Conservation (phyloP, 2,329 filamentous ascomycete species). For the Corinectria fuckeliana region DNA sequence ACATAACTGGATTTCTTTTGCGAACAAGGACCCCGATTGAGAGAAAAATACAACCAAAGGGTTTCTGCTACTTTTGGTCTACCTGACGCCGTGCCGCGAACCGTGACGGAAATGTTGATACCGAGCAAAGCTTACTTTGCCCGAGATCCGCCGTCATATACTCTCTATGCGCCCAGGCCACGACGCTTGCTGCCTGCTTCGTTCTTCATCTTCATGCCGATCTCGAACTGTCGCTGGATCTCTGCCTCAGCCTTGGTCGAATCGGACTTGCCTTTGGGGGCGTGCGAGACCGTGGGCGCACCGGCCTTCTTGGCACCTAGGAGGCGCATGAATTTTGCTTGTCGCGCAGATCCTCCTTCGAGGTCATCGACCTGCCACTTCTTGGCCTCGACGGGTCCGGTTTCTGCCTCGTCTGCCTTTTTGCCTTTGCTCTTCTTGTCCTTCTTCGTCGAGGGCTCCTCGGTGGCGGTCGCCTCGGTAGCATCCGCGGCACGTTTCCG, state of each 20-base stretch:
- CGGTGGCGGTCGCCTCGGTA: conserved; percentile 20
- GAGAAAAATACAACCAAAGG: conserved; percentile 10
- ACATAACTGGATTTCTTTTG: conserved; percentile 27
- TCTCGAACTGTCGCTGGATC: conserved; percentile 63
- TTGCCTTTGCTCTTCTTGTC: conserved; percentile 34
- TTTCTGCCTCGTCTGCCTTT: conserved; percentile 22
- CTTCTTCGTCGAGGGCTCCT: conserved; percentile 33
- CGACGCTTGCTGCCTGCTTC: conserved; percentile 56
- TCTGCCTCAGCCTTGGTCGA: conserved; percentile 55
- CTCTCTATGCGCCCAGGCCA: conserved; percentile 58
- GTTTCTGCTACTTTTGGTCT: conserved; percentile 37
- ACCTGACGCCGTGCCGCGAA: conserved; percentile 38
- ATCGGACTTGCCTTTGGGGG: conserved; percentile 40
- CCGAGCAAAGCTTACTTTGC: conserved; percentile 2
- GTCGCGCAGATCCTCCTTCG: conserved; percentile 57
- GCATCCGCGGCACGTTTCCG: conserved; percentile 41
- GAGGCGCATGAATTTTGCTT: conserved; percentile 63
- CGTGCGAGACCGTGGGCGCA: conserved; percentile 18
- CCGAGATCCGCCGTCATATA: neutral
- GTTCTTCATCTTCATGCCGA: conserved; percentile 62
- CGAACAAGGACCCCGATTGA: neutral
- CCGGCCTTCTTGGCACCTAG: conserved; percentile 59
- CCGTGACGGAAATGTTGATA: conserved; percentile 21
- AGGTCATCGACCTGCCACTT: conserved; percentile 62
- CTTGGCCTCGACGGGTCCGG: conserved; percentile 40